phyloP scores from a whole-genome alignment of 2,329 filamentous ascomycete species.

The Monosporascus sp. region DNA sequence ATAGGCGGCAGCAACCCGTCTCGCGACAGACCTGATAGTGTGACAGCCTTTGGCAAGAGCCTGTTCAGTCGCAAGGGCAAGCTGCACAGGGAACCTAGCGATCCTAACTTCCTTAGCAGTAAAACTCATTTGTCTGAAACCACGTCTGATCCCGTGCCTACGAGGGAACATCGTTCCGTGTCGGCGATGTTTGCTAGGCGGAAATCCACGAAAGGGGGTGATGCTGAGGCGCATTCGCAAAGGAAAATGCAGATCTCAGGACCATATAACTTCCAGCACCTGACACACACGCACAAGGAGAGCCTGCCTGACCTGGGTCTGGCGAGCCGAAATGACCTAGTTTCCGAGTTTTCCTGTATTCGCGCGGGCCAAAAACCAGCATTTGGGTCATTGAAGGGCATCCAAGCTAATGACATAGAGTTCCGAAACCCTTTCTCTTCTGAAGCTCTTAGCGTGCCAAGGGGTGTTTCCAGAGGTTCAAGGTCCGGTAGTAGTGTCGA shows the following conservation, averaged over 20 bases:
- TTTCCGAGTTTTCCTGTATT: constrained; percentile 38
- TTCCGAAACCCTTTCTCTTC: constrained; percentile 43
- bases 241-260: constrained; percentile 52
- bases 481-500: constrained; percentile 11
- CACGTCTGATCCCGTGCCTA: constrained; percentile 27
- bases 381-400: constrained; percentile 30
- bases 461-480: constrained; percentile 16
- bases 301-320: constrained; percentile 36
- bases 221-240: constrained; percentile 22
- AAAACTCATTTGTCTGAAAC: constrained; percentile 44
- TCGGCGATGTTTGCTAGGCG: constrained; percentile 48
- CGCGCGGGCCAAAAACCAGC: constrained; percentile 32
- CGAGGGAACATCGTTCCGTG: constrained; percentile 40
- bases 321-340: constrained; percentile 35
- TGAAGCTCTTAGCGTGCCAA: constrained; percentile 29
- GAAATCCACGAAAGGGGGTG: constrained; percentile 32
- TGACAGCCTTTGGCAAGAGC: constrained; percentile 54
- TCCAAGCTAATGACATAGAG: constrained; percentile 36
- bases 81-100: constrained; percentile 46
- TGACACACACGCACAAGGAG: constrained; percentile 52
- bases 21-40: constrained; percentile 52
- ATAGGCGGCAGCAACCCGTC: constrained; percentile 46
- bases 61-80: constrained; percentile 52
- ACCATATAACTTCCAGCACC: constrained; percentile 63
- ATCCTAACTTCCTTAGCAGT: constrained; percentile 41